Conservation (phyloP, 352 stramenopile genomes). For the Globisporangium iwayamae region DNA sequence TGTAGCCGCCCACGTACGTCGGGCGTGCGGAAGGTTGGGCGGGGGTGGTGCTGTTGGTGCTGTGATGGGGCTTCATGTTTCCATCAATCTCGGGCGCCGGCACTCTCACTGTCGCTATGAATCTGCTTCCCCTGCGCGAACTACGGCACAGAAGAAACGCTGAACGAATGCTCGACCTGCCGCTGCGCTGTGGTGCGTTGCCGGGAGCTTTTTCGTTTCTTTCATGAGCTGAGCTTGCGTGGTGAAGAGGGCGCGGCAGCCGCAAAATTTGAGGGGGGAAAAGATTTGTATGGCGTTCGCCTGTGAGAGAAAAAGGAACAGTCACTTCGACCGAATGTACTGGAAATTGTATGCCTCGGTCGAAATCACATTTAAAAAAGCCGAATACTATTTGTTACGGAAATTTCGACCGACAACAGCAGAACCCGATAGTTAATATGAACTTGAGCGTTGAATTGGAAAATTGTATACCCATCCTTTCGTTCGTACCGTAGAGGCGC, state of each 20-base stretch:
- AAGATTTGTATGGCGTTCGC: too few relatives aligned
- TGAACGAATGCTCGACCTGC: slow-evolving; percentile 12
- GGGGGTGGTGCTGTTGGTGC: slow-evolving; percentile 15
- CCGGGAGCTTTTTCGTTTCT: slow-evolving; percentile 14
- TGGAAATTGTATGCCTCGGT: too few relatives aligned
- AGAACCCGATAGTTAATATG: neutral
- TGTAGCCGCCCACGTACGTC: slow-evolving; percentile 23
- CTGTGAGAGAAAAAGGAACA: too few relatives aligned
- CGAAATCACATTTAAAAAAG: too few relatives aligned
- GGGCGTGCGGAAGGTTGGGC: slow-evolving; percentile 7
- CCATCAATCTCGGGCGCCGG: slow-evolving; percentile 28
- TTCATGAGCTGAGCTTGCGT: neutral
- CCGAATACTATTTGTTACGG: too few relatives aligned
- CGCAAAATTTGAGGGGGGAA: too few relatives aligned
- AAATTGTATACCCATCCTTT: neutral
- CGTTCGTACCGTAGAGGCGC: neutral
- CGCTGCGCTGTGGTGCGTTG: slow-evolving; percentile 5
- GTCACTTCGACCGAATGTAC: too few relatives aligned
- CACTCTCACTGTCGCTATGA: neutral
- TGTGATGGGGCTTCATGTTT: slow-evolving; percentile 49
- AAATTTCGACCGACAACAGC: too few relatives aligned
- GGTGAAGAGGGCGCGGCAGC: too few relatives aligned
- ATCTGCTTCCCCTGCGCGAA: neutral
- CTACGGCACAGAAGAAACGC: neutral
- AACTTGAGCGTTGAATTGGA: neutral